Evolutionary conservation across 306 rosid species (phyloP).

Genomic region (Erythrophleum fordii): DNA sequence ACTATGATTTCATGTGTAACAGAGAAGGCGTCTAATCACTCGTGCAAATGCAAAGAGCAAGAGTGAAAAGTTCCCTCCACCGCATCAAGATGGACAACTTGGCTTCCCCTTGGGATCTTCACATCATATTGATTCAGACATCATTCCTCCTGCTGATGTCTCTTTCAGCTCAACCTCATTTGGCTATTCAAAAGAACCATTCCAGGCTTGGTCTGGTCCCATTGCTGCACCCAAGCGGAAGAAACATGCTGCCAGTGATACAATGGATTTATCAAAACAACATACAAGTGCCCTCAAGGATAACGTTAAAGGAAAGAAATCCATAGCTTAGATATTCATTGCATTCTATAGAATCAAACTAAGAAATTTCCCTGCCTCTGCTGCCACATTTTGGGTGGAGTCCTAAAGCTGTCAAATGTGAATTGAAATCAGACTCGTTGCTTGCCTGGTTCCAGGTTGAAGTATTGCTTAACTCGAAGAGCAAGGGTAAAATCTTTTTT

Average conservation of each 20-base stretch:
- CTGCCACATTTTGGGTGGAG: conserved; percentile 33
- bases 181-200: conserved; percentile 65
- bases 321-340: conserved; percentile 44
- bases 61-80: conserved; percentile 97
- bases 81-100: conserved; percentile 89
- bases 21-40: conserved; percentile 83
- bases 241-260: conserved; percentile 60
- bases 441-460: conserved; percentile 36
- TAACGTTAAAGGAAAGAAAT: conserved; percentile 69
- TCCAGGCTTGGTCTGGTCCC: conserved; percentile 92
- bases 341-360: conserved; percentile 44
- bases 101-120: conserved; percentile 84
- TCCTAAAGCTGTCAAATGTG: conserved; percentile 30
- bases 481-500: conserved; percentile 35
- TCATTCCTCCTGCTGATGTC: conserved; percentile 67
- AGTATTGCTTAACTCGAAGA: conserved; percentile 41
- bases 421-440: conserved; percentile 7
- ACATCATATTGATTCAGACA: conserved; percentile 79
- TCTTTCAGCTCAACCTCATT: conserved; percentile 72
- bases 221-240: conserved; percentile 64
- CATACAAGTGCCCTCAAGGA: conserved; percentile 44
- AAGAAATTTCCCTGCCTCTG: conserved; percentile 30
- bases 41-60: conserved; percentile 97
- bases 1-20: conserved; percentile 47
- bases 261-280: conserved; percentile 54